These are phyloP conservation scores for Colletotrichum euphorbiae DNA, from an alignment of 2,329 filamentous ascomycete genomes.

Conservation along the genomic window DNA sequence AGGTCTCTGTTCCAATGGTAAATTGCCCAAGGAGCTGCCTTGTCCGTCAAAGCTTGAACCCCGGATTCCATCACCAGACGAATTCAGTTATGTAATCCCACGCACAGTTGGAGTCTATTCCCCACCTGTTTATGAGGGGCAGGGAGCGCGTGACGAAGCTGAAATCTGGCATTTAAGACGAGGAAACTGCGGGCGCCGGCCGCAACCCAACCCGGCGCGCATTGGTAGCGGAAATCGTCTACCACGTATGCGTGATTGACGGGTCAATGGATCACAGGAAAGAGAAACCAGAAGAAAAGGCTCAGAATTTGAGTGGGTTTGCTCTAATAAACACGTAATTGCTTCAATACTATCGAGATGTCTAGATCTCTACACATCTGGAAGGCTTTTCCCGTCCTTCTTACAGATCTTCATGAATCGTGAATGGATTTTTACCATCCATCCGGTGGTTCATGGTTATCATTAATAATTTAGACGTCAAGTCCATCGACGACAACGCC, in stretches of 20 bases:
- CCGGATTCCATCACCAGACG: slow-evolving; percentile 29
- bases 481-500: slow-evolving; percentile 86
- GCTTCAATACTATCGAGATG: slow-evolving; percentile 27
- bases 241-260: neutral
- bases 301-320: slow-evolving; percentile 20
- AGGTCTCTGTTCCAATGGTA: neutral
- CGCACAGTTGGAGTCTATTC: slow-evolving; percentile 24
- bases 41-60: slow-evolving; percentile 32
- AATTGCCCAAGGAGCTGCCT: slow-evolving; percentile 28
- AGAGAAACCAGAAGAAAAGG: neutral
- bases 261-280: neutral
- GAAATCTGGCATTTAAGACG: neutral
- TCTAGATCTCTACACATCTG: slow-evolving; percentile 36
- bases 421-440: slow-evolving; percentile 37
- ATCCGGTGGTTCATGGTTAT: slow-evolving; percentile 37
- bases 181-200: neutral
- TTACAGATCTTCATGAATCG: slow-evolving; percentile 39
- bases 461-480: slow-evolving; percentile 71
- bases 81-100: slow-evolving; percentile 29
- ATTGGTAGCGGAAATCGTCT: neutral
- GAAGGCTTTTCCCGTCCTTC: slow-evolving; percentile 40
- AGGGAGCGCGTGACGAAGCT: neutral
- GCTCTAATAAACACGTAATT: slow-evolving; percentile 36
- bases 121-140: slow-evolving; percentile 31
- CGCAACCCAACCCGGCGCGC: neutral